Conservation (phyloP, 2,329 filamentous ascomycete species). For the Blastomyces parvus region DNA sequence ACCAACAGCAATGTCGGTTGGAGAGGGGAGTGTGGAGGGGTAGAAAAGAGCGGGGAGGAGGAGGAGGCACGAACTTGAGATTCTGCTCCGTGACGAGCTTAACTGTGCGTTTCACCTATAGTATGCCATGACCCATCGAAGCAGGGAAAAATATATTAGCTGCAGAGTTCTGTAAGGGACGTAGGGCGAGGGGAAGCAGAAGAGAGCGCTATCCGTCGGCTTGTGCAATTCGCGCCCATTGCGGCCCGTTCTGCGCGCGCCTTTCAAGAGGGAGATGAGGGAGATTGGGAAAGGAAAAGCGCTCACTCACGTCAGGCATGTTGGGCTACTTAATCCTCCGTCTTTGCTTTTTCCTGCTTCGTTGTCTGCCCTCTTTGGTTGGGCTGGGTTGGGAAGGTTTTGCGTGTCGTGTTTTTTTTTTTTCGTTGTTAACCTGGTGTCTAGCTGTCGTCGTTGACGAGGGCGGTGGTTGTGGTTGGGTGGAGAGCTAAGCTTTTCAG, state of each 20-base stretch:
- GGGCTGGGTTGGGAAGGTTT: not conserved
- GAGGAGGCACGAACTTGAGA: conserved; percentile 58
- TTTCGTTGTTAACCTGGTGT: too few relatives aligned
- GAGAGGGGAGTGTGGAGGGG: conserved; percentile 14
- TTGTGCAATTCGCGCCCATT: not conserved
- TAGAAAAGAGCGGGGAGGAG: conserved; percentile 12
- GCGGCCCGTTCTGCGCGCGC: too few relatives aligned
- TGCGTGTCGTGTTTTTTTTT: not conserved
- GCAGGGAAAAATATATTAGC: conserved; percentile 7
- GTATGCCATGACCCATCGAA: not conserved
- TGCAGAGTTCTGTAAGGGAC: not conserved
- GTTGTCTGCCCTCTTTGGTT: not conserved
- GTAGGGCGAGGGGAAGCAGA: not conserved
- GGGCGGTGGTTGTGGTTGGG: not conserved
- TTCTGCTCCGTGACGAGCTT: conserved; percentile 90
- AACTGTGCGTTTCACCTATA: conserved; percentile 68
- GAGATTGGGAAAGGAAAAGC: not conserved
- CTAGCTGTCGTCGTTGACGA: too few relatives aligned
- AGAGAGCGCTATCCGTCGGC: not conserved
- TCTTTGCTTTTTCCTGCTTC: not conserved
- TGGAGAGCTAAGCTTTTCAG: not conserved
- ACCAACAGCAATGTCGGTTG: not conserved
- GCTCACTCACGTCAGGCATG: conserved; percentile 40
- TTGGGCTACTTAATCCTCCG: conserved; percentile 19
- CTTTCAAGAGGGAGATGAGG: not conserved